Evolutionary conservation across 257 asterid genomes (phyloP).

Genomic region (Leptodermis oblonga): DNA sequence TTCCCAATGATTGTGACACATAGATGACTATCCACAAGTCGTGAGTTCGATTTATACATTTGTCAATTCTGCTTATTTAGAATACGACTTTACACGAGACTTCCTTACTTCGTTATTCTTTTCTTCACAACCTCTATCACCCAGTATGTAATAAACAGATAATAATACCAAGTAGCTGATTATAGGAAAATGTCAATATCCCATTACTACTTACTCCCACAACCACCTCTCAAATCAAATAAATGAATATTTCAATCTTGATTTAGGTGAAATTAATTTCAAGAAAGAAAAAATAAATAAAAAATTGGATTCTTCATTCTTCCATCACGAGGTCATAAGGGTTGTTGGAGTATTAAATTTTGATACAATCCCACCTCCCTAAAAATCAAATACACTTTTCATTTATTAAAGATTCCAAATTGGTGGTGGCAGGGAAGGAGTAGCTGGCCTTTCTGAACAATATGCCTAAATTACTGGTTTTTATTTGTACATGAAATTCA

Average conservation of each 20-base stretch:
- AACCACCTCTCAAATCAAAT: neutral
- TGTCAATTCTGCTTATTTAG: no score
- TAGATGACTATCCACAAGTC: no score
- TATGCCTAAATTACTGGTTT: neutral
- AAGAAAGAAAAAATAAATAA: neutral
- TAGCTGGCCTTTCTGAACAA: neutral
- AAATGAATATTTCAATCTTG: neutral
- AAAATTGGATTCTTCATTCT: neutral
- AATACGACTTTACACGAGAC: no score
- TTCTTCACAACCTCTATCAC: no score
- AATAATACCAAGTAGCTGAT: no score
- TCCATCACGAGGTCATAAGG: neutral
- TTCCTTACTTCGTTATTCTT: no score
- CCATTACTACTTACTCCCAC: neutral
- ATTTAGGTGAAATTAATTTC: neutral
- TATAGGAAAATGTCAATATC: neutral
- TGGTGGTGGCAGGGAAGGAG: neutral
- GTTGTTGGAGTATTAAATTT: neutral
- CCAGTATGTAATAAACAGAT: no score
- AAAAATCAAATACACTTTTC: no score
- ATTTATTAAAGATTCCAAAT: no score
- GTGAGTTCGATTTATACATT: no score
- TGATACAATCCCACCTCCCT: neutral
- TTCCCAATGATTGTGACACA: no score
- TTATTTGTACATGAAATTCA: neutral